Base-by-base conservation (phyloP, 106 monocot genomes). In the Dactylorhiza incarnata region DNA sequence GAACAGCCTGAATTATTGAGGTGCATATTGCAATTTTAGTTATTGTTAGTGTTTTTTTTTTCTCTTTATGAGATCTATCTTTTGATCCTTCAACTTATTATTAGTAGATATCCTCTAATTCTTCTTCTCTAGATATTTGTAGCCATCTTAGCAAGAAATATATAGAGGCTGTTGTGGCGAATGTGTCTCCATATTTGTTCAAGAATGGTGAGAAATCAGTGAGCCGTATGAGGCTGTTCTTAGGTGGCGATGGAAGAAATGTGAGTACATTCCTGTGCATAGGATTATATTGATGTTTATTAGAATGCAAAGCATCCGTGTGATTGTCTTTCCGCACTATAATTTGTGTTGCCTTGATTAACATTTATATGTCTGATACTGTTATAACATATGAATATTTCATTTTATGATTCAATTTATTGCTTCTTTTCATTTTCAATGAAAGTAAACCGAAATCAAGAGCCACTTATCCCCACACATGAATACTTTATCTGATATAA, bases 101-200 rank as follows among this genome's bases (percentile, higher is more conserved):
- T 25, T 43, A 16, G 3, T 75, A 17, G 22, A 17, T 55, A 19
- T 22, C 22, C 16, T 71, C 5, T 16, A 10, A 71, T 71, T 71
- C 48, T 37, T 37, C 48, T 48, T 22, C 19, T 71, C 6, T 49
- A 19, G 16, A 17, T 17, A 13, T 67, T 77, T 78, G 61, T 51
- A 97, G 96, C 75, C 86, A 79, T 74, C 81, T 97, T 20, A 48
- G 82, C 15, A 93, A 78, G 79, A 89, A 85, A 74, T 79, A 93
- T 79, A 50, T 97, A 52, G 71, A 86, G 76, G 83, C 81, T 49
- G 24, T 97, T 46, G 91, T 91, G 79, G 79, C 84, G 53, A 93
- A 84, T 45, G 85, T 75, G 9, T 83, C 85, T 1, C 93, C 96
- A 5, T 84, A 75, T 75, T 70, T 93, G 78, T 97, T 97, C 66